A percentile compares a stretch with the other conserved stretches of the same genome.
Conservation (phyloP, 75 land plant genomes). For the Sequoiadendron giganteum region DNA sequence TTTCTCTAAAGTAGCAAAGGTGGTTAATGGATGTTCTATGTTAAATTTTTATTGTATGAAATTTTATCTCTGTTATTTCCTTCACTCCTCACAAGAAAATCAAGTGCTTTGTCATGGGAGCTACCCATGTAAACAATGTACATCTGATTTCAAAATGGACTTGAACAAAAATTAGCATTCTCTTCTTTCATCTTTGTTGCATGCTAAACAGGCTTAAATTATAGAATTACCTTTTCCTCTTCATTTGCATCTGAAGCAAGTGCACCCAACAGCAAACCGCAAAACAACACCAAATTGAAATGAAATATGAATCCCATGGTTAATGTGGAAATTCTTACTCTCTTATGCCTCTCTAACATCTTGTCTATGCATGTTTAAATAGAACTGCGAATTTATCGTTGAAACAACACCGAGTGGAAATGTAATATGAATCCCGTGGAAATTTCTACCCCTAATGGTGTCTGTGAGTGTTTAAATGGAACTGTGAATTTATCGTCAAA, state of each 20-base stretch:
- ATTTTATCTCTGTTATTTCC: no score
- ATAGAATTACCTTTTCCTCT: not conserved
- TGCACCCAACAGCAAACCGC: not conserved
- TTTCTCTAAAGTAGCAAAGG: no score
- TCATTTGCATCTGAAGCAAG: not conserved
- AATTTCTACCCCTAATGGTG: no score
- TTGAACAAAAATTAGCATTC: not conserved
- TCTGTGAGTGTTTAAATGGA: no score
- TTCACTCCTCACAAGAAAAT: conserved; percentile 22
- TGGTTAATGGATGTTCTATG: no score
- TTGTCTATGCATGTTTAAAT: no score
- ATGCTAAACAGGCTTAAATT: not conserved
- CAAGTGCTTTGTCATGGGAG: conserved; percentile 17
- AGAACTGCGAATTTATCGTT: no score
- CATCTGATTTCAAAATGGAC: conserved; percentile 19
- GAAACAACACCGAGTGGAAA: not conserved
- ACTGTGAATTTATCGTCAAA: not conserved
- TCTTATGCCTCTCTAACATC: no score
- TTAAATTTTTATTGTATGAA: no score
- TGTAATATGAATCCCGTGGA: not conserved
- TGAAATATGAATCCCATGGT: not conserved
- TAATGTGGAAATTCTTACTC: no score
- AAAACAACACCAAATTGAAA: not conserved
- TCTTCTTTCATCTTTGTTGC: not conserved
- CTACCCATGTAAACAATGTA: conserved; percentile 77